These are phyloP conservation scores for Populus simonii DNA, from an alignment of 345 rosid species.

Conservation along the genomic window DNA sequence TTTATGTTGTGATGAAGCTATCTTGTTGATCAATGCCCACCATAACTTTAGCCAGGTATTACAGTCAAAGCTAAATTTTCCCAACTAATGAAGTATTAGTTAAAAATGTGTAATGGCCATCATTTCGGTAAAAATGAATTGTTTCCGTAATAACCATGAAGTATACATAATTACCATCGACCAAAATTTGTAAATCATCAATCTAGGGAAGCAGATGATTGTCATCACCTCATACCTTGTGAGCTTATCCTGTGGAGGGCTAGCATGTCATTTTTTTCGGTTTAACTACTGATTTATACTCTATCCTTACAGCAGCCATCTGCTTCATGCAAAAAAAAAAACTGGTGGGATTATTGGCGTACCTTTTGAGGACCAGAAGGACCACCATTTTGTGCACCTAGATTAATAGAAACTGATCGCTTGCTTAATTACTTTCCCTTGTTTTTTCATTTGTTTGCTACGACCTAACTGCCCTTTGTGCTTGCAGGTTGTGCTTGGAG, in stretches of 20 bases:
- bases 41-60: neutral
- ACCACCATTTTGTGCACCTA: neutral
- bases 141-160: neutral
- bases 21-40: neutral
- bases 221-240: neutral
- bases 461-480: slow-evolving; percentile 1
- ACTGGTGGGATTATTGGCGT: neutral
- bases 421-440: neutral
- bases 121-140: neutral
- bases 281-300: neutral
- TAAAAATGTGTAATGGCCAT: neutral
- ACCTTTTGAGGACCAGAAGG: neutral
- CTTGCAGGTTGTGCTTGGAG: slow-evolving; percentile 90
- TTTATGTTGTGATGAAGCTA: neutral
- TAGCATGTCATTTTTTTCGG: neutral
- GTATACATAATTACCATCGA: neutral
- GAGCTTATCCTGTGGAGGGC: neutral
- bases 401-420: neutral
- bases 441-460: neutral
- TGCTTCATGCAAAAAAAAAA: neutral
- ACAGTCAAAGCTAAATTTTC: too few species aligned
- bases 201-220: neutral
- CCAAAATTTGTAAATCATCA: neutral
- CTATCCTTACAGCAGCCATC: neutral
- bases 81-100: neutral